Conservation (phyloP, 768 basidiomycete genomes). For the Leccinum incarnatum region DNA sequence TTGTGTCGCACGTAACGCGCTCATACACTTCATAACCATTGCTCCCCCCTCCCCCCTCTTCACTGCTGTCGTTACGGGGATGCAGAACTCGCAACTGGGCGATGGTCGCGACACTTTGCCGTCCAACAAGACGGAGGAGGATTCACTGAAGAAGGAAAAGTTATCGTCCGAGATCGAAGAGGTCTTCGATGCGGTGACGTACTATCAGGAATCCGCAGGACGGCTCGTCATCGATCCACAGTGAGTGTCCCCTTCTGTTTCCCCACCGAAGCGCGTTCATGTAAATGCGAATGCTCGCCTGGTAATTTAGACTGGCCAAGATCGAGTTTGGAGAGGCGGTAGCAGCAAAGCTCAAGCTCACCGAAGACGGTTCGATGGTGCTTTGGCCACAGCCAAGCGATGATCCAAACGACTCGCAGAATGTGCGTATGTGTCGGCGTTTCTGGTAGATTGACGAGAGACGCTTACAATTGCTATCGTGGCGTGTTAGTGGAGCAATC, state of each 20-base stretch:
- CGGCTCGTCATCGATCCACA: constrained; percentile 60
- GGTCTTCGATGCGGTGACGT: constrained; percentile 35
- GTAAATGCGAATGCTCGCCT: background rate
- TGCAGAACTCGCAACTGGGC: background rate
- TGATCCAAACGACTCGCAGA: constrained; percentile 52
- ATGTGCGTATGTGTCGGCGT: constrained; percentile 33
- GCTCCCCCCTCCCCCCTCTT: background rate
- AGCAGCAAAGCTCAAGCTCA: constrained; percentile 46
- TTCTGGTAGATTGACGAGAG: background rate
- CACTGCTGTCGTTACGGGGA: background rate
- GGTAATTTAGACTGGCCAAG: constrained; percentile 39
- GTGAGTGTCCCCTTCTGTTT: constrained; percentile 34
- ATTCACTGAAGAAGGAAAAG: background rate
- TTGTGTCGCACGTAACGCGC: background rate
- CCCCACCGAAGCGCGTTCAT: background rate
- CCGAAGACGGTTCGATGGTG: constrained; percentile 43
- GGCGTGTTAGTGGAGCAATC: constrained; percentile 39
- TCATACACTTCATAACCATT: background rate
- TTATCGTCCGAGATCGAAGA: background rate
- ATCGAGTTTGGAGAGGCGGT: constrained; percentile 49
- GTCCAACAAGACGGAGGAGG: background rate
- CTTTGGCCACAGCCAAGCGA: constrained; percentile 57
- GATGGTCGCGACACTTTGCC: background rate
- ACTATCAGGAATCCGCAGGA: constrained; percentile 56
- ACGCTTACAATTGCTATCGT: background rate